A percentile compares a stretch with the other conserved stretches of the same genome.
These are phyloP conservation scores for Bondarzewia mesenterica DNA, from an alignment of 1,284 basidiomycete genomes.

Conservation along the genomic window DNA sequence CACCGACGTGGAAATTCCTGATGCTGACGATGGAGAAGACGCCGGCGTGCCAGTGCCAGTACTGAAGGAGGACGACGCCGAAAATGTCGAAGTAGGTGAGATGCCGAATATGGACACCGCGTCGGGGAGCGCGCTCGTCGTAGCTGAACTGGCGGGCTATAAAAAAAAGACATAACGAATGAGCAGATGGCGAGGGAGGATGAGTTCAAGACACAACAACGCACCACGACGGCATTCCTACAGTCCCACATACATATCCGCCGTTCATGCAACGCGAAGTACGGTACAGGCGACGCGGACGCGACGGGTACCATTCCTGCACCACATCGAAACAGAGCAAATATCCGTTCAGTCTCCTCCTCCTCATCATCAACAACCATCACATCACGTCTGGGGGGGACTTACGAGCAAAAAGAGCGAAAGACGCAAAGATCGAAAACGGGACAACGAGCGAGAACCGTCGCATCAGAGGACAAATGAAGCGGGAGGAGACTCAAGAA, in stretches of 20 bases:
- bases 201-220: background rate
- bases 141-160: background rate
- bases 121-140: too few species aligned
- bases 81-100: background rate
- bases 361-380: too few species aligned
- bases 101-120: background rate
- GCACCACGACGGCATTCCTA: background rate
- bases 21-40: background rate
- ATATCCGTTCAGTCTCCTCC: too few species aligned
- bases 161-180: background rate
- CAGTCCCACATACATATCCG: constrained; percentile 1
- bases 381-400: too few species aligned
- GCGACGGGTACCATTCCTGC: background rate
- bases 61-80: background rate
- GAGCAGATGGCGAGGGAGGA: background rate
- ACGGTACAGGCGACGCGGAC: background rate
- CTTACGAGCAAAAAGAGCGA: too few species aligned
- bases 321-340: background rate
- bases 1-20: too few species aligned
- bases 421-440: too few species aligned
- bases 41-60: background rate
- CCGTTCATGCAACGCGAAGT: background rate
- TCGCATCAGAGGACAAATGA: too few species aligned
- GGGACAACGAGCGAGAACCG: too few species aligned
- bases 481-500: background rate